Conservation (phyloP, 1,139 yeast genomes). For the Geotrichum phurueaensis region DNA sequence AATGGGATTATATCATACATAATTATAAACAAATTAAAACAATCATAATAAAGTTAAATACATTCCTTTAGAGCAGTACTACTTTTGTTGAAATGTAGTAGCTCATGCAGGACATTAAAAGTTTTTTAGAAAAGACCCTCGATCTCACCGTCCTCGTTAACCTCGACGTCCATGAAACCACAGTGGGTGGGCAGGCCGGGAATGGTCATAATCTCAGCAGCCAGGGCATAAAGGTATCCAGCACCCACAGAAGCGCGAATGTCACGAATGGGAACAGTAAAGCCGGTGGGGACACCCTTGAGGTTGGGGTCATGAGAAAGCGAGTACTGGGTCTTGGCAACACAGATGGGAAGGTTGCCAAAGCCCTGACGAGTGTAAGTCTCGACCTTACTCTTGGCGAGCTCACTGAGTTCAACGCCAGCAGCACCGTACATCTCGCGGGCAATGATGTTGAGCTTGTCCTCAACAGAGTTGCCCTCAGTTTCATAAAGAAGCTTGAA, state of each 20-base stretch:
- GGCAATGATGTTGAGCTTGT: constrained; percentile 78
- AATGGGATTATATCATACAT: constrained; percentile 5
- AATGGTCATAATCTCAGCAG: constrained; percentile 95
- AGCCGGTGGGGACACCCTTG: constrained; percentile 94
- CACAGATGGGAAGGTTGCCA: constrained; percentile 87
- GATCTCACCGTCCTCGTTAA: constrained; percentile 86
- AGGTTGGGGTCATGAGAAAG: constrained; percentile 88
- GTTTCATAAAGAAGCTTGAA: constrained; percentile 72
- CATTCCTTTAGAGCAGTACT: background rate
- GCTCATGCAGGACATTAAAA: background rate
- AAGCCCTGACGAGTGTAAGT: constrained; percentile 86
- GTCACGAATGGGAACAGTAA: constrained; percentile 90
- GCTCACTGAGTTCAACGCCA: constrained; percentile 77
- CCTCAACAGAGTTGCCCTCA: constrained; percentile 64
- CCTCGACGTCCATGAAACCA: constrained; percentile 96
- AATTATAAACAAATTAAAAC: constrained; percentile 2
- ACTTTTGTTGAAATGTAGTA: constrained; percentile 11
- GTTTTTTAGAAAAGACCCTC: constrained; percentile 73
- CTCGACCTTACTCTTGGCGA: constrained; percentile 79
- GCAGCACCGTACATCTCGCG: constrained; percentile 92
- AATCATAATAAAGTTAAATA: background rate
- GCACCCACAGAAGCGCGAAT: constrained; percentile 95
- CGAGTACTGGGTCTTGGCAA: constrained; percentile 97
- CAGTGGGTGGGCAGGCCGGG: constrained; percentile 97
- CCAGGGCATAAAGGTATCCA: constrained; percentile 91